Evolutionary conservation across 805 yeast genomes (phyloP), one percentile per base, ranked within the genome.

Genomic region (Zygosaccharomyces pseudorouxii): DNA sequence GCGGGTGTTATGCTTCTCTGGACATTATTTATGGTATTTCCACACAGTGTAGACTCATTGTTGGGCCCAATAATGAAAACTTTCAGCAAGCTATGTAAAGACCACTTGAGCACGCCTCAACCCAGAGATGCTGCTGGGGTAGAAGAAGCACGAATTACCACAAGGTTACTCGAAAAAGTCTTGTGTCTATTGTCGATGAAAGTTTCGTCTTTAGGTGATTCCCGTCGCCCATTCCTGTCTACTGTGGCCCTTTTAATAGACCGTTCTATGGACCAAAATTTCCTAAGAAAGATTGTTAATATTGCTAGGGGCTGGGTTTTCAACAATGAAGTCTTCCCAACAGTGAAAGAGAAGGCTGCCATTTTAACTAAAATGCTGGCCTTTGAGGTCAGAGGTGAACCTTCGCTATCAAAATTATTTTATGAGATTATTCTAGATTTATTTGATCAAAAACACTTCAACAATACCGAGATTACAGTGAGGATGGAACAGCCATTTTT

Each of bases 401-500:
- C 87, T 6, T 79, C 86, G 1, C 66, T 81, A 18, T 82, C 95
- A 0, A 82, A 81, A 54, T 82, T 84, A 50, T 92, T 87, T 63
- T 92, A 90, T 58, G 84, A 82, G 57, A 86, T 93, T 23, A 84
- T 95, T 53, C 81, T 90, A 27, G 95, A 86, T 55, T 82, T 93
- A 20, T 95, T 92, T 65, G 88, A 85, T 54, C 89, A 87, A 55
- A 82, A 84, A 38, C 71, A 83, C 0, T 75, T 89, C 57, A 80
- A 86, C 20, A 80, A 89, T 55, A 82, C 96, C 1, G 99, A 93
- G 61, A 76, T 93, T 25, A 89, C 97, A 0, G 92, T 89, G 12
- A 75, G 99, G 47, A 82, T 93, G 87, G 99, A 93, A 64, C 97
- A 90, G 65, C 95, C 98, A 23, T 93, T 93, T 67, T 71, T 93